phyloP scores from a whole-genome alignment of 305 asterid species.

The Fraxinus dipetala region DNA sequence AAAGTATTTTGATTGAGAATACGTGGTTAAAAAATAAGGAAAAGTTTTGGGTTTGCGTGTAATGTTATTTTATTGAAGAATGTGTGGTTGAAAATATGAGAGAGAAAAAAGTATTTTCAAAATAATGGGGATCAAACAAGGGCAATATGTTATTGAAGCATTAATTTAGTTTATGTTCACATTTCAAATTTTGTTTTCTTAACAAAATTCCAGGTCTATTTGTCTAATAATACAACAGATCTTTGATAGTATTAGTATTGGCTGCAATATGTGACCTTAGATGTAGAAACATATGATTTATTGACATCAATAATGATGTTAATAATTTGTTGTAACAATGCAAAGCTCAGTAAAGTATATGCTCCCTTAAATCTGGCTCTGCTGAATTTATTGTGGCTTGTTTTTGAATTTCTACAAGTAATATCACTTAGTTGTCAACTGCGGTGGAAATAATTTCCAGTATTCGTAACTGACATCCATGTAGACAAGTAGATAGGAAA shows the following conservation, averaged over 20 bases:
- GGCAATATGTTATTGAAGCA: not conserved
- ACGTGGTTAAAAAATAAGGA: not conserved
- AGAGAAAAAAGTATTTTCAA: not conserved
- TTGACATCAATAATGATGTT: constrained; percentile 1
- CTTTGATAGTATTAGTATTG: constrained; percentile 3
- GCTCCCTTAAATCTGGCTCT: constrained; percentile 3
- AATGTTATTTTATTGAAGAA: not conserved
- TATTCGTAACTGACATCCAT: not conserved
- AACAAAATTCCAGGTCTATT: not conserved
- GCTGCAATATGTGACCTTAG: constrained; percentile 4
- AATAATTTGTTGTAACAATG: not conserved
- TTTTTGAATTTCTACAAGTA: constrained; percentile 10
- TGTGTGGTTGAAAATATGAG: not conserved
- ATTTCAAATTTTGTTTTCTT: not conserved
- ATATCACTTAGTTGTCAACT: not conserved
- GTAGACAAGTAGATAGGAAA: not conserved
- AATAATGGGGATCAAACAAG: not conserved
- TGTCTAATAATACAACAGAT: not conserved
- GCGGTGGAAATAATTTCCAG: not conserved
- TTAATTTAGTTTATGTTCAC: not conserved
- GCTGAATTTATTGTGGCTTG: not conserved
- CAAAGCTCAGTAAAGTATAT: not conserved
- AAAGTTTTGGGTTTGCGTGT: not conserved
- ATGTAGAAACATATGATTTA: not conserved
- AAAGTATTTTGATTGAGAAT: not conserved